phyloP scores from a whole-genome alignment of 208 protist species.

The Trypanosomatidae sp. region DNA sequence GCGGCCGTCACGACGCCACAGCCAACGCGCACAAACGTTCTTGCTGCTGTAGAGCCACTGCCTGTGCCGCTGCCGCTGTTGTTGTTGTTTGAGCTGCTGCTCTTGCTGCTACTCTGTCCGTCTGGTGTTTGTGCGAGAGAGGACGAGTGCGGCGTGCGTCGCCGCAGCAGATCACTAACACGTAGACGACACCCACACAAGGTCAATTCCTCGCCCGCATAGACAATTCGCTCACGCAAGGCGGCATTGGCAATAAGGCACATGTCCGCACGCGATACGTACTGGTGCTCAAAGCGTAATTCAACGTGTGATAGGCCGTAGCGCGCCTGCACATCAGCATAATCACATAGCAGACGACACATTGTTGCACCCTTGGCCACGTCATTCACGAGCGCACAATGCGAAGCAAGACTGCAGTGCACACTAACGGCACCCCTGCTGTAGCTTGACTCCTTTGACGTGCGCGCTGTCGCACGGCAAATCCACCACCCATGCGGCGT shows the following conservation, averaged over 20 bases:
- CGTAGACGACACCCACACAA: constrained; percentile 51
- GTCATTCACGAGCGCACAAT: constrained; percentile 60
- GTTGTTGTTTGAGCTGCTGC: background rate
- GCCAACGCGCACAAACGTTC: constrained; percentile 19
- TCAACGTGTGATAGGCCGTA: constrained; percentile 78
- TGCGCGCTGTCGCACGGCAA: constrained; percentile 64
- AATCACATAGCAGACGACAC: constrained; percentile 31
- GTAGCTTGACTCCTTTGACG: constrained; percentile 42
- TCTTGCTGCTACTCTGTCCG: background rate
- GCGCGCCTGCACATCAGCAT: constrained; percentile 39
- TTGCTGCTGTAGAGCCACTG: background rate
- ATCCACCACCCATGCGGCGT: constrained; percentile 61
- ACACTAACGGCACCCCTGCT: constrained; percentile 75
- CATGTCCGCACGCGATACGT: constrained; percentile 65
- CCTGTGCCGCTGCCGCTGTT: background rate
- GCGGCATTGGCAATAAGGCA: constrained; percentile 50
- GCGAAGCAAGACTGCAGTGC: constrained; percentile 36
- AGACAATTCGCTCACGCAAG: constrained; percentile 57
- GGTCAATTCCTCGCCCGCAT: constrained; percentile 55
- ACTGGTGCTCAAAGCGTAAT: constrained; percentile 60
- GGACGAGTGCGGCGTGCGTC: background rate
- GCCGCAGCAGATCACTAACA: constrained; percentile 52
- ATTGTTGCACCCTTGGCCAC: constrained; percentile 51
- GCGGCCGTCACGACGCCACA: constrained; percentile 50
- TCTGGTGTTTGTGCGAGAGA: background rate